A percentile compares a stretch with the other conserved stretches of the same genome.
Conservation (phyloP, 2,329 filamentous ascomycete genomes). For the Hawksworthiomyces lignivorus region DNA sequence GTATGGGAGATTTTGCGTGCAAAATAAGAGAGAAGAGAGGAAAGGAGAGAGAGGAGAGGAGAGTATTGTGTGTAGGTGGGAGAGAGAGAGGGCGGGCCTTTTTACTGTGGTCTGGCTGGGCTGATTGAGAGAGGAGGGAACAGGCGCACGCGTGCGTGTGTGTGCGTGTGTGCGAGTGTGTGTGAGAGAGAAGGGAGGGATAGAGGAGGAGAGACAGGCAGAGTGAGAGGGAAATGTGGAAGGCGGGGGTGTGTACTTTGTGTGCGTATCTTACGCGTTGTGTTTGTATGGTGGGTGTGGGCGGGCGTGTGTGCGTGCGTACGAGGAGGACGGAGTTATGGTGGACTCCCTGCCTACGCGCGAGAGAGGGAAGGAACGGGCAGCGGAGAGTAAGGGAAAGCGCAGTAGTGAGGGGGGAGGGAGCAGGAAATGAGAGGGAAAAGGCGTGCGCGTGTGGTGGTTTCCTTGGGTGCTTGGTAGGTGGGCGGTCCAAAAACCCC, state of each 20-base stretch:
- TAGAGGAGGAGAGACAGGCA: conserved; percentile 8
- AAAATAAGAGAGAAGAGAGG: conserved; percentile 45
- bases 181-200: background rate
- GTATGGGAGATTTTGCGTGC: conserved; percentile 41
- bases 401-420: background rate
- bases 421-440: conserved; percentile 5
- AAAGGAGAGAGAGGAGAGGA: conserved; percentile 50
- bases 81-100: conserved; percentile 46
- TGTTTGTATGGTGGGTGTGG: conserved; percentile 16
- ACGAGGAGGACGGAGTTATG: background rate
- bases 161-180: conserved; percentile 5
- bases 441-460: background rate
- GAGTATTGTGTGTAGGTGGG: conserved; percentile 53
- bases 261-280: no score
- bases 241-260: conserved; percentile 16
- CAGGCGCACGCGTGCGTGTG: background rate
- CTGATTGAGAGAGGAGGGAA: conserved; percentile 43
- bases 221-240: background rate
- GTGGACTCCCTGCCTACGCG: background rate
- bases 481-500: conserved; percentile 19
- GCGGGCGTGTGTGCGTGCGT: conserved; percentile 5
- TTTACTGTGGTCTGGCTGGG: conserved; percentile 57
- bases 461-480: conserved; percentile 13
- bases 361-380: background rate
- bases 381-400: background rate